These are phyloP conservation scores for Yamadazyma diddensiae DNA, from an alignment of 1,139 yeast genomes.

Conservation along the genomic window DNA sequence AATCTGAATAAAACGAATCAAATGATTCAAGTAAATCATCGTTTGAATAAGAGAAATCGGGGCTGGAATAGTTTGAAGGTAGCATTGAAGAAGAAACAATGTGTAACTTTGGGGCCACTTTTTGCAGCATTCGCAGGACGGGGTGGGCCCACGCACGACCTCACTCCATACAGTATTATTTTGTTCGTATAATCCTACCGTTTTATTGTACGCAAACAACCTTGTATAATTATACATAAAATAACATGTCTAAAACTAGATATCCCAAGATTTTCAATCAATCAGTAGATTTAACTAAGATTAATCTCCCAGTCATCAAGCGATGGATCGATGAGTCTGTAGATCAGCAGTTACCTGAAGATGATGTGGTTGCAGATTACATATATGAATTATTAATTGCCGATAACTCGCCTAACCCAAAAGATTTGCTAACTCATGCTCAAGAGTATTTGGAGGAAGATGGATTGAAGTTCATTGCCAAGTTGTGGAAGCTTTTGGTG, in stretches of 20 bases:
- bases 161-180: too few relatives aligned
- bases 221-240: too few relatives aligned
- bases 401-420: constrained; percentile 27
- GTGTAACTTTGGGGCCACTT: too few relatives aligned
- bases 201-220: too few relatives aligned
- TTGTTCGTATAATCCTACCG: too few relatives aligned
- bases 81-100: too few relatives aligned
- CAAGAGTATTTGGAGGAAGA: constrained; percentile 37
- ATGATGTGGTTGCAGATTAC: constrained; percentile 45
- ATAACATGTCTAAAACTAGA: constrained; percentile 1
- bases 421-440: constrained; percentile 35
- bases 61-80: too few relatives aligned
- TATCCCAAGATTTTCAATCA: constrained; percentile 27
- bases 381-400: constrained; percentile 31
- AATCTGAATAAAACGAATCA: too few relatives aligned
- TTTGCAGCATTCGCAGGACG: too few relatives aligned
- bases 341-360: constrained; percentile 39
- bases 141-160: too few relatives aligned
- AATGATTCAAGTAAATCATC: too few relatives aligned
- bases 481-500: constrained; percentile 38
- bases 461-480: constrained; percentile 30
- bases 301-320: constrained; percentile 31
- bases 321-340: constrained; percentile 33
- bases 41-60: too few relatives aligned
- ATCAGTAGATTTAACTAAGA: constrained; percentile 29